A percentile compares a stretch with the other conserved stretches of the same genome.
Evolutionary conservation across 148 eudicot species (phyloP).

Genomic region (Fagopyrum homotropicum): DNA sequence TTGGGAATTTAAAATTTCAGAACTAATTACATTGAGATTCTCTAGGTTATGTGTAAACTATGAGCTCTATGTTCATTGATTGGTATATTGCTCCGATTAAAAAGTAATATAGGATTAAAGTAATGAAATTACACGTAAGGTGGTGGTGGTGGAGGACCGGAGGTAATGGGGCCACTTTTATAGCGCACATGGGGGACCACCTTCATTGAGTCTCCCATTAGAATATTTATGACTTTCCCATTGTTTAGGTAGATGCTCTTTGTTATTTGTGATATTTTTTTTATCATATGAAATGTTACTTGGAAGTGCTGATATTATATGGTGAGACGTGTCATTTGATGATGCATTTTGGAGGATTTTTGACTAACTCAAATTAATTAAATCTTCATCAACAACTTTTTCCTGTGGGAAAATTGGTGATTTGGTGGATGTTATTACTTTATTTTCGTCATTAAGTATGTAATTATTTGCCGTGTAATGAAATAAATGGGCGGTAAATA

Average conservation of each 20-base stretch:
- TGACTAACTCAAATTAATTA: not conserved
- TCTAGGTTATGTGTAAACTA: not conserved
- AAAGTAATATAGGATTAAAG: not conserved
- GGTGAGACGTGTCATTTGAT: not conserved
- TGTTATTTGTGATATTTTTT: not conserved
- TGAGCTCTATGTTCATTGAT: slow-evolving; percentile 9
- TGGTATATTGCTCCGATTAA: not conserved
- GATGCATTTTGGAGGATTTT: not conserved
- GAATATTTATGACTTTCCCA: slow-evolving; percentile 11
- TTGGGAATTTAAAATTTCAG: not conserved
- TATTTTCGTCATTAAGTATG: not conserved
- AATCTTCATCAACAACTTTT: not conserved
- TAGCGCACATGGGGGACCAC: slow-evolving; percentile 13
- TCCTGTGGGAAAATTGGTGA: not conserved
- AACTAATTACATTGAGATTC: slow-evolving; percentile 7
- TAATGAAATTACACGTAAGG: slow-evolving; percentile 10
- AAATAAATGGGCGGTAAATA: not conserved
- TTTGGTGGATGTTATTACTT: not conserved
- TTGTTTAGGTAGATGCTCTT: slow-evolving; percentile 2
- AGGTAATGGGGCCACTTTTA: slow-evolving; percentile 4
- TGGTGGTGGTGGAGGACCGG: slow-evolving; percentile 8
- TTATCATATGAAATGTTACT: not conserved
- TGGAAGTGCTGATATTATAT: not conserved
- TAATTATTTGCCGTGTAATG: not conserved
- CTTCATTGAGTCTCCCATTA: not conserved